Evolutionary conservation across 129 eudicot genomes (phyloP).

Genomic region (Centrapalus pauciflorus): DNA sequence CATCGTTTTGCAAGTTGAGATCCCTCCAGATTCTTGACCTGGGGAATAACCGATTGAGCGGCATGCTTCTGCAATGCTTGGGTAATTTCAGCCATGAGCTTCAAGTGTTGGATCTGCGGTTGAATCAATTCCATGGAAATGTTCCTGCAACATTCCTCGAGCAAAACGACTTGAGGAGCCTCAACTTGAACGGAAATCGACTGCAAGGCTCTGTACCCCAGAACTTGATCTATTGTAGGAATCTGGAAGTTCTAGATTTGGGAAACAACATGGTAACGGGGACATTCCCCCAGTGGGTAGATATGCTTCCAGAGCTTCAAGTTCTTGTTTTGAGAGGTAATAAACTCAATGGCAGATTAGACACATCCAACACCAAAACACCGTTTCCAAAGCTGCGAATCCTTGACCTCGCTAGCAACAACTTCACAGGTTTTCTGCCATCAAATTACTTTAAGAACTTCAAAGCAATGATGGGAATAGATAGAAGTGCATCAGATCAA

Average conservation of each 20-base stretch:
- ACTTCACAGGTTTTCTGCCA: slow-evolving; percentile 25
- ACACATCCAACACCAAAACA: not conserved
- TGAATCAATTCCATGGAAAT: slow-evolving; percentile 21
- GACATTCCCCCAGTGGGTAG: slow-evolving; percentile 27
- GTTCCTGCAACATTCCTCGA: slow-evolving; percentile 11
- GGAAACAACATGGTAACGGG: slow-evolving; percentile 32
- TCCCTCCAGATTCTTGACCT: slow-evolving; percentile 20
- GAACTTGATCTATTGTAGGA: slow-evolving; percentile 12
- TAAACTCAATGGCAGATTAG: slow-evolving; percentile 24
- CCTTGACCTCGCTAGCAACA: slow-evolving; percentile 35
- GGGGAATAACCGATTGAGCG: slow-evolving; percentile 24
- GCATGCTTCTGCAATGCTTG: slow-evolving; percentile 24
- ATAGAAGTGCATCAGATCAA: not conserved
- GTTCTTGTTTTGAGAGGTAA: slow-evolving; percentile 38
- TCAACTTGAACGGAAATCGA: slow-evolving; percentile 26
- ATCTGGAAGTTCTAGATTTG: slow-evolving; percentile 34
- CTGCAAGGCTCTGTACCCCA: slow-evolving; percentile 24
- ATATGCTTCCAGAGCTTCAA: slow-evolving; percentile 29
- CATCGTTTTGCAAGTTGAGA: slow-evolving; percentile 25
- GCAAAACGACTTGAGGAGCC: not conserved
- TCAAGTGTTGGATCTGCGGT: slow-evolving; percentile 12
- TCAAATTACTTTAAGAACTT: slow-evolving; percentile 21
- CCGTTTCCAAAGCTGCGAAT: slow-evolving; percentile 33
- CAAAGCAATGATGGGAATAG: slow-evolving; percentile 21
- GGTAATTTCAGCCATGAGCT: slow-evolving; percentile 25